These are phyloP conservation scores for Lachnellula suecica DNA, from an alignment of 2,329 filamentous ascomycete species.

Conservation along the genomic window DNA sequence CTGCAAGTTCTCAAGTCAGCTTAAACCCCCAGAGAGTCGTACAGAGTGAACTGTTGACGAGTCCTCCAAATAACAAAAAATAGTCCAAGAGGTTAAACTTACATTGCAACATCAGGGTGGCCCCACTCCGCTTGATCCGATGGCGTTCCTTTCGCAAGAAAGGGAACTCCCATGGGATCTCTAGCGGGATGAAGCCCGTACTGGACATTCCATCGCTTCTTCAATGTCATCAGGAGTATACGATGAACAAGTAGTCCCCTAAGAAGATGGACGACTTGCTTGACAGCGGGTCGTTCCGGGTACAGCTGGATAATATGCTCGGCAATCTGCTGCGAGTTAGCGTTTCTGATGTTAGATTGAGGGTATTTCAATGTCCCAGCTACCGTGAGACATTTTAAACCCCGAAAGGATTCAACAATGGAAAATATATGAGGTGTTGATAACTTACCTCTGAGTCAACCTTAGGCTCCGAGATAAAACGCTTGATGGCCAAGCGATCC, in stretches of 20 bases:
- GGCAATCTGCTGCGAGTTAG: too few species aligned
- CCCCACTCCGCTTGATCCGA: constrained; percentile 63
- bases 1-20: too few species aligned
- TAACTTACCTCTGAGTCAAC: constrained; percentile 21
- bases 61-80: too few species aligned
- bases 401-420: too few species aligned
- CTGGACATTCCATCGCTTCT: constrained; percentile 58
- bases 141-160: constrained; percentile 63
- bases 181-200: constrained; percentile 58
- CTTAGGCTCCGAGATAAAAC: constrained; percentile 28
- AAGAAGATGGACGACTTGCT: constrained; percentile 50
- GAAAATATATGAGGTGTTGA: too few species aligned
- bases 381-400: too few species aligned
- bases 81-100: too few species aligned
- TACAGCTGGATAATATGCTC: constrained; percentile 31
- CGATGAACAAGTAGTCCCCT: constrained; percentile 61
- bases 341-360: too few species aligned
- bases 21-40: too few species aligned
- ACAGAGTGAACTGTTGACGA: too few species aligned
- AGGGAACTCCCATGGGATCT: constrained; percentile 65
- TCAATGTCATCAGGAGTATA: constrained; percentile 49
- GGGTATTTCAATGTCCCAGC: too few species aligned
- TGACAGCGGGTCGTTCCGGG: constrained; percentile 32
- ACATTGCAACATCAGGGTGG: constrained; percentile 67
- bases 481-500: constrained; percentile 29